Evolutionary conservation across 192 early-diverging fungal species (phyloP), one percentile per base, ranked within the genome.

Genomic region (Paraglomus occultum): DNA sequence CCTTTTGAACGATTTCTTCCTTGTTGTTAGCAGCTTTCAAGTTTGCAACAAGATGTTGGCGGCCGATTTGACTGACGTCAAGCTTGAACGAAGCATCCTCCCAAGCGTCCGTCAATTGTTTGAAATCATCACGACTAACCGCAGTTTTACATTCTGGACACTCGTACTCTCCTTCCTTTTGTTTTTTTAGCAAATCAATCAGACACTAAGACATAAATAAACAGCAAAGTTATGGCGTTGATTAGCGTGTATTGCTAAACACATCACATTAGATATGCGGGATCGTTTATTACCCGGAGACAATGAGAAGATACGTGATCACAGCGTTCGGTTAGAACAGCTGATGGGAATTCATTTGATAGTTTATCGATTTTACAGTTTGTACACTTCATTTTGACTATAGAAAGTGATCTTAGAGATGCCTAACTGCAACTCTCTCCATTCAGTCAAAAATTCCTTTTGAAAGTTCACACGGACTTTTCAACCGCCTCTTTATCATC

Each of bases 351-450:
- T 17, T 71, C 70, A 22, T 51, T 51, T 15, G 70, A 65, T 23
- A 71, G 23, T 62, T 71, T 71, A 48, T 66, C 46, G 15, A 50
- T 63, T 38, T 71, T 8, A 23, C 70, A 71, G n/a, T 46, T 46
- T 20, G 48, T 14, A 42, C 70, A 71, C 12, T 62, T 59, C 70
- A 71, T 71, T n/a, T n/a, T n/a, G n/a, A n/a, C n/a, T n/a, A n/a
- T n/a, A n/a, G n/a, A n/a, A n/a, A n/a, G n/a, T n/a, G n/a, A n/a
- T n/a, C n/a, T n/a, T n/a, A n/a, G n/a, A n/a, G n/a, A n/a, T n/a
- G n/a, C n/a, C n/a, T n/a, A n/a, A n/a, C n/a, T n/a, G n/a, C n/a
- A n/a, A n/a, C n/a, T n/a, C n/a, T n/a, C n/a, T n/a, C n/a, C n/a
- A n/a, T n/a, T n/a, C n/a, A n/a, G n/a, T n/a, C n/a, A n/a, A n/a